Conservation (phyloP, 1,284 basidiomycete species). For the Rhodofomes roseus region DNA sequence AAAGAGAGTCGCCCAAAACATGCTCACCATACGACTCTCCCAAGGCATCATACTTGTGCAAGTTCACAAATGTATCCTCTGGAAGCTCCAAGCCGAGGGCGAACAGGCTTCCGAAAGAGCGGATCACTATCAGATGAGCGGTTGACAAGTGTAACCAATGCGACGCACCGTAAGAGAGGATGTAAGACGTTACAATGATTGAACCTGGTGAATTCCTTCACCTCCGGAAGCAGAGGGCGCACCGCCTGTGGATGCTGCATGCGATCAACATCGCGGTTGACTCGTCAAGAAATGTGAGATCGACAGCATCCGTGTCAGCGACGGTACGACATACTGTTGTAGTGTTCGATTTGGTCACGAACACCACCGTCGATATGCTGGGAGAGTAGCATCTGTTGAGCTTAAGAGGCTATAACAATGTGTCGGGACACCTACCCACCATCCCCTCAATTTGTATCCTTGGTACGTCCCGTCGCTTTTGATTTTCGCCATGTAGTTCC, state of each 20-base stretch:
- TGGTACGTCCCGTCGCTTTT: constrained; percentile 49
- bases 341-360: constrained; percentile 54
- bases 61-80: constrained; percentile 32
- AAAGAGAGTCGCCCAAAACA: neutral
- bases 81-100: constrained; percentile 26
- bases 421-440: constrained; percentile 43
- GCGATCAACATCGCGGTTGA: constrained; percentile 20
- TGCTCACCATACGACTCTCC: constrained; percentile 28
- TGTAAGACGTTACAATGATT: constrained; percentile 26
- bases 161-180: constrained; percentile 21
- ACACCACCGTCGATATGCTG: constrained; percentile 57
- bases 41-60: constrained; percentile 31
- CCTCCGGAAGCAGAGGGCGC: constrained; percentile 36
- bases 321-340: constrained; percentile 40
- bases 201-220: constrained; percentile 28
- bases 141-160: constrained; percentile 4
- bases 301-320: neutral
- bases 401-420: neutral
- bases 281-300: constrained; percentile 9
- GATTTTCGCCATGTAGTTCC: constrained; percentile 41
- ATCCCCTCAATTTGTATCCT: constrained; percentile 54
- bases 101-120: constrained; percentile 17
- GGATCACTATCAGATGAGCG: neutral
- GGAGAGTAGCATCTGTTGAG: neutral
- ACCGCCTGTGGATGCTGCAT: constrained; percentile 29